Percentiles rank a stretch among this genome's conserved stretches.
Conservation (phyloP, 202 grass and related monocot species). For the Cymbopogon flexuosus region DNA sequence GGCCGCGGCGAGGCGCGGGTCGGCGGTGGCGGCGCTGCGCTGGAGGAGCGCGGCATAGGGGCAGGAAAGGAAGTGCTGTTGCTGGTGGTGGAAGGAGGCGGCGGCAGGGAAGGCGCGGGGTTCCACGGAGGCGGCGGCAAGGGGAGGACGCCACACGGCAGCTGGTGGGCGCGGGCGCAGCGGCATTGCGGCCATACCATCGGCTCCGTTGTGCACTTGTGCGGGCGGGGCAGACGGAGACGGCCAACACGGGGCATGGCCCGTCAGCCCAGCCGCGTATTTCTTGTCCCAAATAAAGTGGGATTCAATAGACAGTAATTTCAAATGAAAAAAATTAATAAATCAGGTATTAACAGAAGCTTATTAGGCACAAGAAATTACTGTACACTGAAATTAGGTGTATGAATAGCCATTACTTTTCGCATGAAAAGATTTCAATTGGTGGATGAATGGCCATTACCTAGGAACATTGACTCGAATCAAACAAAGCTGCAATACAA, state of each 20-base stretch:
- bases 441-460: too few relatives aligned
- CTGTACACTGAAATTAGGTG: too few relatives aligned
- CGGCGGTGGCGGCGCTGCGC: constrained; percentile 25
- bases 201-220: neutral
- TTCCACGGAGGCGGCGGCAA: neutral
- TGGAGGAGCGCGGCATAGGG: constrained; percentile 41
- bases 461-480: neutral
- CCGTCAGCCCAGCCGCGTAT: too few relatives aligned
- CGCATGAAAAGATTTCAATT: too few relatives aligned
- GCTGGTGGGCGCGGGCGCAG: neutral
- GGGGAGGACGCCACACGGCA: neutral
- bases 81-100: neutral
- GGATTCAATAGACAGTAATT: too few relatives aligned
- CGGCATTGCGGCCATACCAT: constrained; percentile 7
- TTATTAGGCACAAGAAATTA: too few relatives aligned
- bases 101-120: neutral
- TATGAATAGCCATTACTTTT: too few relatives aligned
- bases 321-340: too few relatives aligned
- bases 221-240: too few relatives aligned
- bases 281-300: too few relatives aligned
- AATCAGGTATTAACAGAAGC: too few relatives aligned
- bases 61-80: neutral
- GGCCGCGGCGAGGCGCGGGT: constrained; percentile 24
- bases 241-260: too few relatives aligned
- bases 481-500: neutral